Percentiles rank a stretch among this genome's conserved stretches.
phyloP scores from a whole-genome alignment of 768 basidiomycete genomes.

The Naganishia vaughanmartiniae region DNA sequence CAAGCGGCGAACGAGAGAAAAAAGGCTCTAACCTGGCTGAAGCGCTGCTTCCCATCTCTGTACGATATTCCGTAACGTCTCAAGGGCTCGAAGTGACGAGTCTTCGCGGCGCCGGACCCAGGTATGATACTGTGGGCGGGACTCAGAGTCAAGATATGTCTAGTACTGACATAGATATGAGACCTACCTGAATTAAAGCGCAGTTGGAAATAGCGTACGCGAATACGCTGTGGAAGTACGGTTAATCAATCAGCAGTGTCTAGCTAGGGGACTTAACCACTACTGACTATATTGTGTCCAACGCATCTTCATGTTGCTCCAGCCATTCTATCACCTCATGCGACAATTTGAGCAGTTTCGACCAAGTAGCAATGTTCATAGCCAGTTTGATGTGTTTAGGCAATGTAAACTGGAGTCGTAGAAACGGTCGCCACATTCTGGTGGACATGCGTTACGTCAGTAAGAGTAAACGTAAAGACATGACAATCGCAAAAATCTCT shows the following conservation, averaged over 20 bases:
- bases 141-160: background rate
- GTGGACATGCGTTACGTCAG: background rate
- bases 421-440: constrained; percentile 85
- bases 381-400: constrained; percentile 85
- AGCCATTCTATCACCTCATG: constrained; percentile 87
- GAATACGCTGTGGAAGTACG: constrained; percentile 55
- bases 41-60: constrained; percentile 81
- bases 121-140: constrained; percentile 72
- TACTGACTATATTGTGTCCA: constrained; percentile 72
- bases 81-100: constrained; percentile 70
- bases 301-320: constrained; percentile 70
- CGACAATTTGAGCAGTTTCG: constrained; percentile 66
- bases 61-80: constrained; percentile 77
- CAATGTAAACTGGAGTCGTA: constrained; percentile 91
- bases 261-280: background rate
- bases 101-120: constrained; percentile 80
- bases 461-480: background rate
- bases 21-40: constrained; percentile 60
- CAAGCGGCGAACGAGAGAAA: background rate
- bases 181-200: constrained; percentile 79
- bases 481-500: background rate
- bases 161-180: background rate
- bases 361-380: constrained; percentile 77
- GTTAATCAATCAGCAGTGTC: background rate
- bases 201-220: constrained; percentile 84